A percentile compares a stretch with the other conserved stretches of the same genome.
Conservation (phyloP, 192 early-diverging fungal species). For the Podila epigama region DNA sequence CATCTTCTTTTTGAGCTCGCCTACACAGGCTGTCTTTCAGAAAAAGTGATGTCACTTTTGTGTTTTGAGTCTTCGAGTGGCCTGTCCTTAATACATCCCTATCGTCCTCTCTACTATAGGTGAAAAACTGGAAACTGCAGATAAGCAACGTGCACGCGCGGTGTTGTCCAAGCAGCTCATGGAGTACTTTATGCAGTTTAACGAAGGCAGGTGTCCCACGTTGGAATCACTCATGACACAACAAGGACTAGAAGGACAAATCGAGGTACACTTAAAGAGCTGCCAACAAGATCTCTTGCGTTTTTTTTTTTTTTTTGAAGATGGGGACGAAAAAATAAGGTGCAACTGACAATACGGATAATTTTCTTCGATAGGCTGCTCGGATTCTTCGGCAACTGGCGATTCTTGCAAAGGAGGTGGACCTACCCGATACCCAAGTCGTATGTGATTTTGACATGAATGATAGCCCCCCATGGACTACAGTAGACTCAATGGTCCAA, state of each 20-base stretch:
- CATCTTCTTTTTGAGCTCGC: background rate
- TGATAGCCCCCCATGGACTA: too few relatives aligned
- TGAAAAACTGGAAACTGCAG: conserved; percentile 96
- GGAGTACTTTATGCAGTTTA: conserved; percentile 93
- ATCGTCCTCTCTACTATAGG: too few relatives aligned
- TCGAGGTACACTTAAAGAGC: conserved; percentile 62
- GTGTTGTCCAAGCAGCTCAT: conserved; percentile 91
- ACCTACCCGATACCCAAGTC: conserved; percentile 68
- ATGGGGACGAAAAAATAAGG: too few relatives aligned
- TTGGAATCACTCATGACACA: conserved; percentile 78
- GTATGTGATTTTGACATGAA: conserved; percentile 50
- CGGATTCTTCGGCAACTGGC: conserved; percentile 84
- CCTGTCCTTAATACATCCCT: too few relatives aligned
- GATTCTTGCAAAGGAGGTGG: conserved; percentile 85
- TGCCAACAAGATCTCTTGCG: too few relatives aligned
- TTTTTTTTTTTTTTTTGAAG: too few relatives aligned
- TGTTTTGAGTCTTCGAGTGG: too few relatives aligned
- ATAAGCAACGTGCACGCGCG: conserved; percentile 89
- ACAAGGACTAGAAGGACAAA: conserved; percentile 83
- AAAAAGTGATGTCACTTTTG: too few relatives aligned
- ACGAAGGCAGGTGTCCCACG: conserved; percentile 72
- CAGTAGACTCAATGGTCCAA: too few relatives aligned
- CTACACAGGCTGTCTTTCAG: too few relatives aligned
- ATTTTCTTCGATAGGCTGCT: conserved; percentile 68
- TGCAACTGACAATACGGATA: background rate